Conservation (phyloP, 2,329 filamentous ascomycete genomes). For the Paecilomyces fulvus region DNA sequence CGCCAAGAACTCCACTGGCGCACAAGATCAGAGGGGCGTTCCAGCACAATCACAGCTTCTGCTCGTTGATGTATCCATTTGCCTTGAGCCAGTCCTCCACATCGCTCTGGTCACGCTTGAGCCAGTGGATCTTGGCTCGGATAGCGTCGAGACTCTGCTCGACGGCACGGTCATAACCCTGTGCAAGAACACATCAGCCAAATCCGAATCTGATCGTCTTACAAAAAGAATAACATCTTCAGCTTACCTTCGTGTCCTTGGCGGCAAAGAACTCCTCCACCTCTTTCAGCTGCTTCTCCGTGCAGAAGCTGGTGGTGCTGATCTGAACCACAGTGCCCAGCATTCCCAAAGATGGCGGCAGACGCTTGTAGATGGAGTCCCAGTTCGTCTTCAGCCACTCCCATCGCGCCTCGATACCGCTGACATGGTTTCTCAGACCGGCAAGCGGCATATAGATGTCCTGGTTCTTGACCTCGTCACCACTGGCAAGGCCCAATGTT, state of each 20-base stretch:
- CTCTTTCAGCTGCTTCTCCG: conserved; percentile 62
- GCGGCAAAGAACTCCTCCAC: conserved; percentile 73
- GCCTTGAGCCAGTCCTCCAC: conserved; percentile 64
- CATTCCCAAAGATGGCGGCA: conserved; percentile 81
- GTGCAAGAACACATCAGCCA: neutral
- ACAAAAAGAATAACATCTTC: neutral
- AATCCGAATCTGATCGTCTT: neutral
- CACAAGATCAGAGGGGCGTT: neutral
- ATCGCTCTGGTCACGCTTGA: conserved; percentile 66
- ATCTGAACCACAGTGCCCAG: conserved; percentile 76
- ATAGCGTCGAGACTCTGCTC: conserved; percentile 85
- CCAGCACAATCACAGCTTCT: conserved; percentile 20
- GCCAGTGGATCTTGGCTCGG: conserved; percentile 74
- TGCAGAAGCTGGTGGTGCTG: conserved; percentile 72
- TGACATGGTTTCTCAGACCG: conserved; percentile 66
- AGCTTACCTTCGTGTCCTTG: conserved; percentile 64
- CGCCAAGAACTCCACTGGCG: neutral
- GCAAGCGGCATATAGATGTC: conserved; percentile 85
- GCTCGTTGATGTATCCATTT: conserved; percentile 48
- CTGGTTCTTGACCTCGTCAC: conserved; percentile 81
- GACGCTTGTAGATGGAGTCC: conserved; percentile 70
- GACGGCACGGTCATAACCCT: conserved; percentile 74
- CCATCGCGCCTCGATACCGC: conserved; percentile 74
- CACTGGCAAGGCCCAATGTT: conserved; percentile 66
- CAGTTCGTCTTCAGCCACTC: conserved; percentile 79